Percentiles rank a stretch among this genome's conserved stretches.
phyloP scores from a whole-genome alignment of 108 stramenopile species.

The Skeletonema tropicum region DNA sequence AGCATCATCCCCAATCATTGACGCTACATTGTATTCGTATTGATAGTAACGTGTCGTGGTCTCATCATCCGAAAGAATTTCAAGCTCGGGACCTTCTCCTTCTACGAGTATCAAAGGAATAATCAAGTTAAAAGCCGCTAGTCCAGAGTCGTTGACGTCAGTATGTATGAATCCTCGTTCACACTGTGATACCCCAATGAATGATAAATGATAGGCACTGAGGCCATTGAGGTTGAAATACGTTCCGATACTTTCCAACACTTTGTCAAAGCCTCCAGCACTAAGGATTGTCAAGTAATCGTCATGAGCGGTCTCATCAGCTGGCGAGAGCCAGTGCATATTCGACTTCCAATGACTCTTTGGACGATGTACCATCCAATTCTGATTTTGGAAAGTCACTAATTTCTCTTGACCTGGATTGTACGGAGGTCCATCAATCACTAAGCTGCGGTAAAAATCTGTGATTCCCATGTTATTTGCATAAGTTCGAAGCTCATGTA shows the following conservation, averaged over 20 bases:
- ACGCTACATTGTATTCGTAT: slow-evolving; percentile 50
- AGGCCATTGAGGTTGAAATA: slow-evolving; percentile 52
- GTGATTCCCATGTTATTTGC: not conserved
- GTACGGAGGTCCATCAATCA: not conserved
- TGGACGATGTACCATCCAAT: not conserved
- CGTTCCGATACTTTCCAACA: slow-evolving; percentile 51
- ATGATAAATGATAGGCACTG: slow-evolving; percentile 51
- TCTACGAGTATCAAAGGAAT: slow-evolving; percentile 54
- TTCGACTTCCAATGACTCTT: not conserved
- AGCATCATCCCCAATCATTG: slow-evolving; percentile 58
- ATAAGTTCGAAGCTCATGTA: too few species aligned
- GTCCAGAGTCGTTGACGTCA: slow-evolving; percentile 47
- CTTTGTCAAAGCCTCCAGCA: slow-evolving; percentile 56
- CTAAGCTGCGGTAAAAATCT: not conserved
- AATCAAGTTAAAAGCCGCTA: slow-evolving; percentile 56
- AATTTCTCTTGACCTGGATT: not conserved
- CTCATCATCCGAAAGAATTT: slow-evolving; percentile 8
- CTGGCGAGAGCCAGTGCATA: slow-evolving; percentile 42
- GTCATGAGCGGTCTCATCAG: slow-evolving; percentile 42
- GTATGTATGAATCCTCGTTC: slow-evolving; percentile 46
- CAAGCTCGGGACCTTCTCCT: slow-evolving; percentile 54
- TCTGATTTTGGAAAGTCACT: not conserved
- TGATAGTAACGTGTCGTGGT: slow-evolving; percentile 25
- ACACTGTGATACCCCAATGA: slow-evolving; percentile 61
- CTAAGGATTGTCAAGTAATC: slow-evolving; percentile 38